Conservation (phyloP, 176 grass and related monocot species). For the Musa acuminata region DNA sequence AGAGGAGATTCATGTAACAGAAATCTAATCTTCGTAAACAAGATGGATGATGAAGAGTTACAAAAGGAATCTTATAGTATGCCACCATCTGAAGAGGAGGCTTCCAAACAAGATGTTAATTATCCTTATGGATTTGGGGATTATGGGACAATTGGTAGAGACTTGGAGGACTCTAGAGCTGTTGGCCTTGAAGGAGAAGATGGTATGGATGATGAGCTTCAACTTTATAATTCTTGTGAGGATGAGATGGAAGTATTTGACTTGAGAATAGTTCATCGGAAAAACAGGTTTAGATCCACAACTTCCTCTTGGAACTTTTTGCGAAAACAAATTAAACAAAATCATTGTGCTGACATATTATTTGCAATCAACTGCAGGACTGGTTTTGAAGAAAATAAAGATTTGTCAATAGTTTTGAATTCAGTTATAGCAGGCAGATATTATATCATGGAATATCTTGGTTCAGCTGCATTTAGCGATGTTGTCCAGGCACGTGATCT, state of each 20-base stretch:
- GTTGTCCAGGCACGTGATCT: conserved; percentile 96
- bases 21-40: conserved; percentile 17
- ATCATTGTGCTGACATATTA: conserved; percentile 41
- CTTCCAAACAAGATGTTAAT: conserved; percentile 23
- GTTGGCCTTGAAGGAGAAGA: conserved; percentile 34
- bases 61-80: conserved; percentile 36
- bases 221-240: conserved; percentile 45
- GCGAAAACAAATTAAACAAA: conserved; percentile 20
- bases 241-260: conserved; percentile 88
- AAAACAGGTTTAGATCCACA: conserved; percentile 59
- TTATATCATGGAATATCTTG: conserved; percentile 85
- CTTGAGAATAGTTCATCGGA: conserved; percentile 95
- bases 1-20: conserved; percentile 17
- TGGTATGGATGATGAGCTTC: conserved; percentile 44
- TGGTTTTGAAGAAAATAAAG: conserved; percentile 97
- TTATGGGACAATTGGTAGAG: conserved; percentile 25
- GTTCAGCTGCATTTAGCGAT: conserved; percentile 93
- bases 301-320: background rate
- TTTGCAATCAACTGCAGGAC: conserved; percentile 49
- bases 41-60: conserved; percentile 38
- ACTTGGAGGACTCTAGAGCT: conserved; percentile 27
- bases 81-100: conserved; percentile 35
- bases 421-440: conserved; percentile 90
- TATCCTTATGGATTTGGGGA: conserved; percentile 37
- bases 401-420: conserved; percentile 72